A percentile compares a stretch with the other conserved stretches of the same genome.
Conservation (phyloP, 176 grass and related monocot species). For the Dendrocalamus sinicus region DNA sequence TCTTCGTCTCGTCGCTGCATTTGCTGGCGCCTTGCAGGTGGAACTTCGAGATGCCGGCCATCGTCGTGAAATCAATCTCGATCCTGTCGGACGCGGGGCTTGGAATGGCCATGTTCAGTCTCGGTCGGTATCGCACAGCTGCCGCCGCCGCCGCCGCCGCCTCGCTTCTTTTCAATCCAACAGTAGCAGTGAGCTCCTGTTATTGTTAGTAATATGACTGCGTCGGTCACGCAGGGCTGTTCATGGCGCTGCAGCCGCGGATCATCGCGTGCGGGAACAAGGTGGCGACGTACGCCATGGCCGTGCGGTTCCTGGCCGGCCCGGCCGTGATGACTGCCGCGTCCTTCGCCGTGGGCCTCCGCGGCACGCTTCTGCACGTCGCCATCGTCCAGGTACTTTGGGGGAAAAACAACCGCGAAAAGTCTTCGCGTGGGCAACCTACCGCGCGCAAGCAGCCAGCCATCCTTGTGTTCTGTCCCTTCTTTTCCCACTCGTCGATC, state of each 20-base stretch:
- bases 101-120: slow-evolving; percentile 99
- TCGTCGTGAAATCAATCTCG: slow-evolving; percentile 83
- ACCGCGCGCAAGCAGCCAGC: background rate
- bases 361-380: slow-evolving; percentile 88
- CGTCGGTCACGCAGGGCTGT: slow-evolving; percentile 54
- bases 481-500: background rate
- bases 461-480: background rate
- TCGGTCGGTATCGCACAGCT: slow-evolving; percentile 57
- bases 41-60: slow-evolving; percentile 94
- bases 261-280: slow-evolving; percentile 98
- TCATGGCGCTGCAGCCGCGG: slow-evolving; percentile 95
- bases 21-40: slow-evolving; percentile 63
- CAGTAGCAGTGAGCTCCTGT: background rate
- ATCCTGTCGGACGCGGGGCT: slow-evolving; percentile 98
- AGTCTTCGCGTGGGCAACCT: slow-evolving; percentile 13
- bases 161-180: slow-evolving; percentile 11
- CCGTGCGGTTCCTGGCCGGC: slow-evolving; percentile 78
- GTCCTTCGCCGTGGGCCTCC: slow-evolving; percentile 91
- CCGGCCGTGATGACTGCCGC: slow-evolving; percentile 85
- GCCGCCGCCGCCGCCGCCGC: background rate
- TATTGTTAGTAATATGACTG: background rate
- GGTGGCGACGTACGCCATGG: slow-evolving; percentile 87
- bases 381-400: slow-evolving; percentile 91
- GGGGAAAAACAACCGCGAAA: slow-evolving; percentile 22
- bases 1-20: slow-evolving; percentile 19